Conservation (phyloP, 1,284 basidiomycete species). For the Cryptococcus maquisensis region DNA sequence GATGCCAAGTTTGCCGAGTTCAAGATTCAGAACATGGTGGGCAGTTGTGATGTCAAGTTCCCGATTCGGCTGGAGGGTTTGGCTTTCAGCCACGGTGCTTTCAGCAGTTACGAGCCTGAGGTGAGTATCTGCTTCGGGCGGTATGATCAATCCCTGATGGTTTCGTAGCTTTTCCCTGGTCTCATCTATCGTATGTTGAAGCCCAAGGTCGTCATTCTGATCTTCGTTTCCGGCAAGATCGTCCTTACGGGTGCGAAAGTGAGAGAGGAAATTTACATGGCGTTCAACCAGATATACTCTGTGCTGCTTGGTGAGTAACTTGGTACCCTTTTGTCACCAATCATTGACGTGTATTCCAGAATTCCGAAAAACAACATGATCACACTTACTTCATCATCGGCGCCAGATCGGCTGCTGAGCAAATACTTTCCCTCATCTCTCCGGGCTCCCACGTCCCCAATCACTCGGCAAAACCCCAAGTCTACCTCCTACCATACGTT, state of each 20-base stretch:
- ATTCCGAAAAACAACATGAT: conserved; percentile 42
- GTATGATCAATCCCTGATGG: background rate
- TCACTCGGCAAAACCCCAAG: too few relatives aligned
- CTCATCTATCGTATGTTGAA: conserved; percentile 99
- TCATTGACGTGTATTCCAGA: conserved; percentile 14
- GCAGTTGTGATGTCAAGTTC: conserved; percentile 98
- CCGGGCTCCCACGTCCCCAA: too few relatives aligned
- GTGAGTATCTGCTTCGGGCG: conserved; percentile 52
- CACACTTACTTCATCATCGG: background rate
- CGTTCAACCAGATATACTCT: conserved; percentile 98
- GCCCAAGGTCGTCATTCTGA: conserved; percentile 96
- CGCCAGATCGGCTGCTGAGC: background rate
- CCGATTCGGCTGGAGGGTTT: conserved; percentile 97
- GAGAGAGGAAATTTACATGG: conserved; percentile 98
- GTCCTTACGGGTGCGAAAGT: conserved; percentile 99
- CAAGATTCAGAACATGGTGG: conserved; percentile 99
- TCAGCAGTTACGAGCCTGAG: conserved; percentile 97
- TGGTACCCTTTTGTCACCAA: too few relatives aligned
- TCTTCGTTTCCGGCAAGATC: conserved; percentile 99
- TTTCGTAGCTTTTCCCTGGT: conserved; percentile 84
- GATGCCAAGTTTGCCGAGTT: conserved; percentile 99
- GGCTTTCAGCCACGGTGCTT: conserved; percentile 96
- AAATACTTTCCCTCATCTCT: background rate
- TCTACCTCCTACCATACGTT: too few relatives aligned
- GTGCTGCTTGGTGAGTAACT: conserved; percentile 59